Evolutionary conservation across 1,284 basidiomycete genomes (phyloP), one percentile per base, ranked within the genome.

Genomic region (Cutaneotrichosporon dermatis): DNA sequence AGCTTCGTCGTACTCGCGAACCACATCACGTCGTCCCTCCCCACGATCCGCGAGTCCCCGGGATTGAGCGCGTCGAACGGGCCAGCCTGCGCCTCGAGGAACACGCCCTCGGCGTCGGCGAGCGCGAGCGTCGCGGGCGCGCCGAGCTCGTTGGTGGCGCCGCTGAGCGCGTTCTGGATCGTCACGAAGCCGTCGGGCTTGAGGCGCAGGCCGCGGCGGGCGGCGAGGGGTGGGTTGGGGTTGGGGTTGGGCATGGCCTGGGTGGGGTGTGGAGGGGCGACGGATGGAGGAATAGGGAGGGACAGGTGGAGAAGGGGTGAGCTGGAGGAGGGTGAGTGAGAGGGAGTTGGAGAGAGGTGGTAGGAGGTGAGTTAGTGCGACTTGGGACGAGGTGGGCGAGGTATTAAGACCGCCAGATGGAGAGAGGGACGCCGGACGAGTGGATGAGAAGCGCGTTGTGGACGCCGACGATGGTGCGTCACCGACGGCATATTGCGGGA

Each of bases 1-100:
- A 74, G 62, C 60, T 74, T 74, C 11, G 69, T 69, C 3, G 72
- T 74, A 11, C 57, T 61, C 1, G 72, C 69, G 34, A 74, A 74
- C 68, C 68, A 74, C 58, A 70, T 62, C 16, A 69, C 58, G 50
- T 67, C 70, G n/a, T 67, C 65, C 1, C 46, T 40, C 11, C 9
- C 4, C 4, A 57, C 35, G 0, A 36, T 9, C 13, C 44, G 8
- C 37, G 39, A 36, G 8, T 34, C 35, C 11, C 33, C 39, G 2
- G 40, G 25, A 12, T 69, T 58, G 4, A 70, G 63, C 1, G 58
- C 41, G 58, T 72, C 69, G 16, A 69, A 67, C 11, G 62, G 53
- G 9, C 69, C 69, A n/a, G 60, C 57, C 33, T 50, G 25, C 9
- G 60, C 60, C 7, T 58, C 42, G 56, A 69, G 68, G 13, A 71